A percentile compares a stretch with the other conserved stretches of the same genome.
Conservation (phyloP, 164 flowering plant species). For the Kingdonia uniflora region DNA sequence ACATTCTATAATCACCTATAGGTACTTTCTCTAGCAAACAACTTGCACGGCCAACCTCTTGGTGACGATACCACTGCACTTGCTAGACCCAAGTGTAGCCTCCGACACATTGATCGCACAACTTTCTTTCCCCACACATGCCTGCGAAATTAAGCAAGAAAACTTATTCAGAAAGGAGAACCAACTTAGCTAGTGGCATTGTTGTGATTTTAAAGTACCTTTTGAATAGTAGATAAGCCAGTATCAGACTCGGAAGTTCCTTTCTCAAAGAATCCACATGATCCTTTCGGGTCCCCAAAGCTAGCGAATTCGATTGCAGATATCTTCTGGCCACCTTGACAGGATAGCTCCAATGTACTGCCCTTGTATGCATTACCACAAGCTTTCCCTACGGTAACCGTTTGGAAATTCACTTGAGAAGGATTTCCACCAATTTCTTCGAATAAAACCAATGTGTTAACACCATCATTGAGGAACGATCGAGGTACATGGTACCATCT, state of each 20-base stretch:
- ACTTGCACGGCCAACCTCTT: slow-evolving; percentile 43
- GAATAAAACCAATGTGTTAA: slow-evolving; percentile 39
- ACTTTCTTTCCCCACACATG: slow-evolving; percentile 35
- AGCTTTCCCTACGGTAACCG: slow-evolving; percentile 22
- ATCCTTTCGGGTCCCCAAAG: slow-evolving; percentile 45
- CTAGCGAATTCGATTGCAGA: slow-evolving; percentile 40
- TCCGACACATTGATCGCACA: slow-evolving; percentile 30
- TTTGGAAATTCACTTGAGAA: slow-evolving; percentile 31
- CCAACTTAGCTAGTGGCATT: too few relatives aligned
- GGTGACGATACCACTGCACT: slow-evolving; percentile 6
- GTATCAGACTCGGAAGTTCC: slow-evolving; percentile 26
- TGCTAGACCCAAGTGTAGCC: slow-evolving; percentile 22
- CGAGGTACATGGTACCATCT: slow-evolving; percentile 72
- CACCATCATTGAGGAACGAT: slow-evolving; percentile 24
- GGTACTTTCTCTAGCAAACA: slow-evolving; percentile 28
- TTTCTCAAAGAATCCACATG: slow-evolving; percentile 34
- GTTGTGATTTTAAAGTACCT: slow-evolving; percentile 12
- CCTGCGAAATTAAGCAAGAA: too few relatives aligned
- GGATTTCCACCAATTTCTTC: slow-evolving; percentile 68
- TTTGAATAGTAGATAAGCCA: slow-evolving; percentile 9
- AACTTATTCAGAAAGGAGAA: too few relatives aligned
- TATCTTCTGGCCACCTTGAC: slow-evolving; percentile 28
- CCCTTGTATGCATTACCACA: slow-evolving; percentile 33
- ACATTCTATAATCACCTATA: too few relatives aligned
- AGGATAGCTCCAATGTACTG: slow-evolving; percentile 30